Conservation (phyloP, 495 filamentous ascomycete species). For the Xylaria sp. region DNA sequence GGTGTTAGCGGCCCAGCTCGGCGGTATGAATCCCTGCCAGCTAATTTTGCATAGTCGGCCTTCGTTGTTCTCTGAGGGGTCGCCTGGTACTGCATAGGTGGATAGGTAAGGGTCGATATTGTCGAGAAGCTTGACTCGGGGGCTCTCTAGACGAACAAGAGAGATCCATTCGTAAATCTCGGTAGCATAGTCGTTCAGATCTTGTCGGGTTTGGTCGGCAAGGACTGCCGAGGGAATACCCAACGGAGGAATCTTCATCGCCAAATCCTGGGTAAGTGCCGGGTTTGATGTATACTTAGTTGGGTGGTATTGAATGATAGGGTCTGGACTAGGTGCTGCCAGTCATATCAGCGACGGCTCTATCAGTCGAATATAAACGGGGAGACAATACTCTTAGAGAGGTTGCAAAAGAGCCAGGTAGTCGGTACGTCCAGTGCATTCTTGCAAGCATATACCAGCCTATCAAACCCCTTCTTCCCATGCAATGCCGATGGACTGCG, state of each 20-base stretch:
- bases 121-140: constrained; percentile 71
- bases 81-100: constrained; percentile 73
- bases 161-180: constrained; percentile 86
- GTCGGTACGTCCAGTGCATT: constrained; percentile 76
- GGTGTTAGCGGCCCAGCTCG: constrained; percentile 52
- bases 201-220: constrained; percentile 43
- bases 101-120: constrained; percentile 80
- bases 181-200: constrained; percentile 66
- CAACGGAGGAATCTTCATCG: constrained; percentile 58
- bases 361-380: neutral
- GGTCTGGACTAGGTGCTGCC: constrained; percentile 52
- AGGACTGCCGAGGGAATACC: constrained; percentile 48
- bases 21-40: constrained; percentile 60
- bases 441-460: constrained; percentile 82
- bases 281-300: constrained; percentile 51
- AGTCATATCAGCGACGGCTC: constrained; percentile 26
- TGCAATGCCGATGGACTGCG: constrained; percentile 81
- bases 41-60: constrained; percentile 55
- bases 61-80: constrained; percentile 33
- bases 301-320: constrained; percentile 63
- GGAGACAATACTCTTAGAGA: constrained; percentile 49
- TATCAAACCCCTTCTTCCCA: constrained; percentile 90
- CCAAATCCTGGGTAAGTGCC: constrained; percentile 39
- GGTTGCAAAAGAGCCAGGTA: constrained; percentile 83
- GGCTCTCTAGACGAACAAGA: constrained; percentile 72